Base-by-base conservation (phyloP, 306 rosid genomes). In the Pyrus pyrifolia region DNA sequence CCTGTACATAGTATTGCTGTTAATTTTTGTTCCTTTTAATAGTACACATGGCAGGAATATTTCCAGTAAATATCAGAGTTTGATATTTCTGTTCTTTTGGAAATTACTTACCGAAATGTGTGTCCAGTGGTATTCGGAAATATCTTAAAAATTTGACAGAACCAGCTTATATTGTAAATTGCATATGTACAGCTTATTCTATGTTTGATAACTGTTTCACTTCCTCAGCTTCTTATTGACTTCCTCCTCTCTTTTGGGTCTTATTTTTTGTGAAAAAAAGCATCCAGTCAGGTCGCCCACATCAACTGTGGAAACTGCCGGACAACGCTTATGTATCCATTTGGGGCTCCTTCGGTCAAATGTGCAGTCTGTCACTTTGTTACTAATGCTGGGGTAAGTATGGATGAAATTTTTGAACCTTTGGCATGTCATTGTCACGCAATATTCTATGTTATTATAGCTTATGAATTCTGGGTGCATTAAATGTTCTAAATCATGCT, bases 321-420 rank as follows among this genome's bases (percentile, higher is more conserved):
- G 74, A 96, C 97, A 60, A 88, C 86, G 11, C 96, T 96, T 78
- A 85, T 96, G 93, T 96, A 91, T 84, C 97, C 99, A 1, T 89
- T 81, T 79, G 99, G 99, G 71, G 98, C 99, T 80, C 96, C 99
- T 33, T 96, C 99, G 40, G 99, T 96, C 82, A 96, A 96, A 82
- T 96, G 99, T 79, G 99, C 98, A 67, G 79, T 96, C 73, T 96
- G 99, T 83, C 99, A 96, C 46, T 92, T 80, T 84, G 86, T 96
- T 67, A 96, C 99, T 57, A 88, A 87, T 65, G 87, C 83, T 80
- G 84, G 82, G 77, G 99, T 96, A 86, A 92, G 99, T 90, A 82
- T 60, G 64, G 52, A 59, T 66, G 14, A 71, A 15, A 12, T 67
- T 15, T 52, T 76, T 67, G 14, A 38, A 62, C 80, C 51, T 55